Evolutionary conservation across 2,329 filamentous ascomycete species (phyloP).

Genomic region (Sclerotinia nivalis): DNA sequence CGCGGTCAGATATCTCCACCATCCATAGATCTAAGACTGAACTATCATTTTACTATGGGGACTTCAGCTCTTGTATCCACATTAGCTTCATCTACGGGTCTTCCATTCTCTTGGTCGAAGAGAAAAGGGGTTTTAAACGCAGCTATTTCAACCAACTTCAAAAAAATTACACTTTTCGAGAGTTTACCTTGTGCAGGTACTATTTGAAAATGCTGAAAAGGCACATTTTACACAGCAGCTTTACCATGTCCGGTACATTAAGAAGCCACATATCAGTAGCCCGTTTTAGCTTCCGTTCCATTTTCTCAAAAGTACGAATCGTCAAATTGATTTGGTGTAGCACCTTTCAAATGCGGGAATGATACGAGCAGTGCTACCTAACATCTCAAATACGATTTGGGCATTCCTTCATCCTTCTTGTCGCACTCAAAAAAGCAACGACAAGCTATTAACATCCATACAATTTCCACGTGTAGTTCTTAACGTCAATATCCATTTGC

Average conservation of each 20-base stretch:
- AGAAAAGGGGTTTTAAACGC: slow-evolving; percentile 3
- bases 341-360: not conserved
- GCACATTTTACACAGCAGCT: slow-evolving; percentile 1
- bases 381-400: not conserved
- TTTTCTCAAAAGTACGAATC: not conserved
- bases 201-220: slow-evolving; percentile 6
- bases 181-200: slow-evolving; percentile 1
- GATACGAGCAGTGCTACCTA: not conserved
- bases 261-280: slow-evolving; percentile 9
- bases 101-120: not conserved
- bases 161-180: not conserved
- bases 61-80: slow-evolving; percentile 1
- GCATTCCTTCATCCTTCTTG: not conserved
- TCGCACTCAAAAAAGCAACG: not conserved
- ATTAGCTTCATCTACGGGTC: not conserved
- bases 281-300: slow-evolving; percentile 1
- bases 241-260: not conserved
- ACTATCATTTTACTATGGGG: slow-evolving; percentile 14
- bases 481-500: not conserved
- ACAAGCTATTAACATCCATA: not conserved
- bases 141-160: slow-evolving; percentile 10
- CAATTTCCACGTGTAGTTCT: slow-evolving; percentile 17
- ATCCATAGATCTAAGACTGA: slow-evolving; percentile 12
- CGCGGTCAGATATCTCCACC: slow-evolving; percentile 17
- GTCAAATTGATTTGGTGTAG: slow-evolving; percentile 6